phyloP scores from a whole-genome alignment of 2,329 filamentous ascomycete species.

The Penicillium aurantiogriseum region DNA sequence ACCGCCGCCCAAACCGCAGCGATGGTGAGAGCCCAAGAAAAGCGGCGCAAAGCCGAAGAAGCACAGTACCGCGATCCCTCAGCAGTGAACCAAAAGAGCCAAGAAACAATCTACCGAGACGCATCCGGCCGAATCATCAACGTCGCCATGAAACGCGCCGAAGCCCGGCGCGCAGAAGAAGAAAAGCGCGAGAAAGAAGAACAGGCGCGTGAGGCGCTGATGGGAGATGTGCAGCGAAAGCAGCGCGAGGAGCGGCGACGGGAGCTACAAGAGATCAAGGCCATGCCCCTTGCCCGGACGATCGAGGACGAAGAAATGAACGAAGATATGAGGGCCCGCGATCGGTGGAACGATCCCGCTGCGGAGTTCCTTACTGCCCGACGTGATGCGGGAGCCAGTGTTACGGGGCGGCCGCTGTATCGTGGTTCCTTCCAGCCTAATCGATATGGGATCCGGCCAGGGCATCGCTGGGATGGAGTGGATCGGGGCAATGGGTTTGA shows the following conservation, averaged over 20 bases:
- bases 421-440: constrained; percentile 80
- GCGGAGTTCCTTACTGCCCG: constrained; percentile 68
- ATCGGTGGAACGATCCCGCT: constrained; percentile 94
- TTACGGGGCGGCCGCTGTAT: constrained; percentile 66
- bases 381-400: constrained; percentile 45
- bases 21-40: constrained; percentile 65
- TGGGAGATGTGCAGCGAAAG: constrained; percentile 79
- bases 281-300: constrained; percentile 74
- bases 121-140: constrained; percentile 94
- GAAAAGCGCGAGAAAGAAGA: constrained; percentile 65
- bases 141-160: constrained; percentile 82
- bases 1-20: constrained; percentile 74
- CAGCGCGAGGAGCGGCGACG: constrained; percentile 65
- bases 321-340: constrained; percentile 69
- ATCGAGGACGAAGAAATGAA: constrained; percentile 89
- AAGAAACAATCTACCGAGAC: constrained; percentile 92
- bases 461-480: constrained; percentile 95
- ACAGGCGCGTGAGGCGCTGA: constrained; percentile 66
- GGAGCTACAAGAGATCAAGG: constrained; percentile 73
- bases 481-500: constrained; percentile 94
- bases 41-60: constrained; percentile 47
- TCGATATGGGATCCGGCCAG: constrained; percentile 87
- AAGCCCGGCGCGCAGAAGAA: constrained; percentile 75
- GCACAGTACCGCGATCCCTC: constrained; percentile 42
- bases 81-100: constrained; percentile 47